Evolutionary conservation across 345 rosid species (phyloP).

Genomic region (Arabidopsis suecica): DNA sequence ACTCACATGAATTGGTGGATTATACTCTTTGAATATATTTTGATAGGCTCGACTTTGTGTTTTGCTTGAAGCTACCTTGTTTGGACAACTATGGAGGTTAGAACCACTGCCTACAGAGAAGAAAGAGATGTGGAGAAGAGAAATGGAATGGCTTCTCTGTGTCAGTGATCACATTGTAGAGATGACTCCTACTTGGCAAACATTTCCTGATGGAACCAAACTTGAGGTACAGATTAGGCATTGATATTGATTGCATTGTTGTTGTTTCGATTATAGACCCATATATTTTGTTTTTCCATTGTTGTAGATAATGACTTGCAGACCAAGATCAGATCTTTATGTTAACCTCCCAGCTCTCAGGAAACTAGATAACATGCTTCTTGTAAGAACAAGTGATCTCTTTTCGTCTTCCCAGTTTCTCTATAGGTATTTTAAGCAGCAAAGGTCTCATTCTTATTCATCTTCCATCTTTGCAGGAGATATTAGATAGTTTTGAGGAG

Average conservation of each 20-base stretch:
- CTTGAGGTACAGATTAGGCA: constrained; percentile 69
- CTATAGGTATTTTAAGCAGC: not conserved
- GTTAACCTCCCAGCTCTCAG: constrained; percentile 90
- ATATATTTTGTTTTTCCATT: constrained; percentile 20
- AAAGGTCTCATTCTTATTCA: constrained; percentile 12
- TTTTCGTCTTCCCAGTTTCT: constrained; percentile 12
- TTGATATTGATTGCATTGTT: not conserved
- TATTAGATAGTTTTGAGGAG: constrained; percentile 77
- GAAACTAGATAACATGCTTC: constrained; percentile 96
- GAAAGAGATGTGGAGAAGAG: constrained; percentile 97
- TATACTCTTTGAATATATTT: not conserved
- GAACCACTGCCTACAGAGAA: constrained; percentile 81
- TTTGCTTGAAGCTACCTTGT: constrained; percentile 68
- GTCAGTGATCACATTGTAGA: constrained; percentile 97
- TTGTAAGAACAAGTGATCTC: constrained; percentile 56
- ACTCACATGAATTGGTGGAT: not conserved
- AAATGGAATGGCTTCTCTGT: constrained; percentile 94
- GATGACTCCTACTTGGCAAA: constrained; percentile 94
- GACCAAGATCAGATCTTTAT: constrained; percentile 89
- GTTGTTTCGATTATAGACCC: not conserved
- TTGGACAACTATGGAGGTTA: constrained; percentile 97
- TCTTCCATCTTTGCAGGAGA: constrained; percentile 62
- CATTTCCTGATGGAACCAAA: constrained; percentile 93
- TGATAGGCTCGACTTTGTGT: constrained; percentile 14
- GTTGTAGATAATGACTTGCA: constrained; percentile 92